Evolutionary conservation across 2,329 filamentous ascomycete genomes (phyloP), one percentile per base, ranked within the genome.

Genomic region (Remersonia thermophila): DNA sequence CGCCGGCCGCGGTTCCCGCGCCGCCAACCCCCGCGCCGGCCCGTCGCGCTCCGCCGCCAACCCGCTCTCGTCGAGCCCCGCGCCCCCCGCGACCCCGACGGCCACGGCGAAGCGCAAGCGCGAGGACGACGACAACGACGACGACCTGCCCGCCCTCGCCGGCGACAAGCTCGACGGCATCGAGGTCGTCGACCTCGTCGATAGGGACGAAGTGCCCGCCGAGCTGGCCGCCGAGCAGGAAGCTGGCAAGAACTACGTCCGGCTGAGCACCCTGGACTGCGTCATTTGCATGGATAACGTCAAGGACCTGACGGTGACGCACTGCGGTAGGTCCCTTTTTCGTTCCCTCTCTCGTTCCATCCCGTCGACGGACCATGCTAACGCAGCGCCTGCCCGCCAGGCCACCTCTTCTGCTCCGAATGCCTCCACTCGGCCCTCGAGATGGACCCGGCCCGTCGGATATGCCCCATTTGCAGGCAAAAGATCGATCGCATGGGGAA

Each of bases 231-330:
- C 20, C 15, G 15, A 30, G 6, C 31, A 33, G n/a, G 26, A 23
- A 3, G 40, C 9, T 36, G 58, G 61, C 33, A 67, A 70, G 34
- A 69, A 66, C 9, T 62, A 56, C 34, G 53, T 63, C 49, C 73
- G 70, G 51, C 54, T 80, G 12, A 60, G 64, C 30, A 59, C 61
- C 3, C 75, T 78, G 32, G 71, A 79, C 54, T 80, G 76, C 43
- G 72, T 75, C 30, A 80, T 80, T 39, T 80, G 76, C 55, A 75
- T 80, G 71, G 76, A 80, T 41, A 63, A 73, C 42, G 67, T 63
- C 17, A 67, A 65, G 2, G 60, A 63, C 18, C 48, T 80, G 41
- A 77, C 73, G 1, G 68, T 78, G 31, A 80, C 76, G 3, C 71
- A 78, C 53, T 80, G 76, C 54, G 76, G 76, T 80, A 71, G 45